These are phyloP conservation scores for Lentinula edodes DNA, from an alignment of 768 basidiomycete genomes.

Conservation along the genomic window DNA sequence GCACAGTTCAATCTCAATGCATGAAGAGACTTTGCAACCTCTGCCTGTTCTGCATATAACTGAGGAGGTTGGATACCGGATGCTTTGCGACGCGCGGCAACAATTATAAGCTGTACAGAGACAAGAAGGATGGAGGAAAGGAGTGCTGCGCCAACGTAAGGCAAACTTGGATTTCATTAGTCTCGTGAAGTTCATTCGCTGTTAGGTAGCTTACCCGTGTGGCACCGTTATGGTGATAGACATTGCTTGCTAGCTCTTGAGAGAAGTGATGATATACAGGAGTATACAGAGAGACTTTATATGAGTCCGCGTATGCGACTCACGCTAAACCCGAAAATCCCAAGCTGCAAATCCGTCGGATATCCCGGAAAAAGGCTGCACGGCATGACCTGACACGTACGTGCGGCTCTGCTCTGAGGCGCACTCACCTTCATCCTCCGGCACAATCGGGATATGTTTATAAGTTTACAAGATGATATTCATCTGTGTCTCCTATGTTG, in stretches of 20 bases:
- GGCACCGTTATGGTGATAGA: neutral
- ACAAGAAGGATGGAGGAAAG: slow-evolving; percentile 1
- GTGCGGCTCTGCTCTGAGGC: too few relatives aligned
- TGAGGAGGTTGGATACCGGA: slow-evolving; percentile 43
- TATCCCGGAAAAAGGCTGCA: neutral
- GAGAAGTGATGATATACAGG: neutral
- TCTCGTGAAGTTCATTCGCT: neutral
- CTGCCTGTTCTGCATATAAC: slow-evolving; percentile 43
- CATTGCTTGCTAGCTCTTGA: neutral
- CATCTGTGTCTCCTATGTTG: too few relatives aligned
- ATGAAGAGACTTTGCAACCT: slow-evolving; percentile 27
- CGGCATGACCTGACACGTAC: neutral
- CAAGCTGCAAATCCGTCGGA: neutral
- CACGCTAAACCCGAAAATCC: too few relatives aligned
- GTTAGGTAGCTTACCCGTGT: neutral
- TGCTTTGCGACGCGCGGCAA: slow-evolving; percentile 18
- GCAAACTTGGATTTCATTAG: neutral
- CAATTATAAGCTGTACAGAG: neutral
- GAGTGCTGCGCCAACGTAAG: slow-evolving; percentile 2
- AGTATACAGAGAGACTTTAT: neutral
- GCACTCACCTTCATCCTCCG: too few relatives aligned
- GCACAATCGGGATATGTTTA: too few relatives aligned
- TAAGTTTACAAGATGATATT: too few relatives aligned
- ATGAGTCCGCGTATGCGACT: neutral
- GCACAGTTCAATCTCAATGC: slow-evolving; percentile 43